A percentile compares a stretch with the other conserved stretches of the same genome.
phyloP scores from a whole-genome alignment of 495 filamentous ascomycete genomes.

The Recurvomyces mirabilis region DNA sequence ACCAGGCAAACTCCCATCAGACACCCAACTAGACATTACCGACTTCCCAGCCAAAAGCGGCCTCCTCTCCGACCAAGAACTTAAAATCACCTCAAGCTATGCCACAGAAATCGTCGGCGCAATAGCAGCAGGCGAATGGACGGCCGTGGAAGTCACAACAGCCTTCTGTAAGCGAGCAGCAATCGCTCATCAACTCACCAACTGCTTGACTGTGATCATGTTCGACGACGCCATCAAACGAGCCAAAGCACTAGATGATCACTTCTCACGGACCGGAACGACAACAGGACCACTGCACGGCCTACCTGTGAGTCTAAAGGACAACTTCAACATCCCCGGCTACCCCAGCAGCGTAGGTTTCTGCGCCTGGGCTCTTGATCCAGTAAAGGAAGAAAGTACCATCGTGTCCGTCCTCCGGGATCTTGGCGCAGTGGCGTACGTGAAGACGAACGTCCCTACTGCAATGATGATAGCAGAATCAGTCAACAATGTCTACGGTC shows the following conservation, averaged over 20 bases:
- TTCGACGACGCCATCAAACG: conserved; percentile 50
- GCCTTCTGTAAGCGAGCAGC: conserved; percentile 48
- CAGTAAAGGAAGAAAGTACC: conserved; percentile 18
- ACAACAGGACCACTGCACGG: conserved; percentile 37
- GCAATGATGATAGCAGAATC: conserved; percentile 24
- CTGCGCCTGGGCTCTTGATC: conserved; percentile 23
- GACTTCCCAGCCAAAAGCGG: conserved; percentile 15
- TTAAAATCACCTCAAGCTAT: conserved; percentile 21
- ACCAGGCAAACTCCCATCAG: conserved; percentile 14
- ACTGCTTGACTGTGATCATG: conserved; percentile 52
- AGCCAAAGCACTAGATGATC: conserved; percentile 46
- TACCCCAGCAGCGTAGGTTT: conserved; percentile 24
- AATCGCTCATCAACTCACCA: conserved; percentile 48
- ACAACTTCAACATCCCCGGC: conserved; percentile 29
- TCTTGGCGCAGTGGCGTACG: conserved; percentile 32
- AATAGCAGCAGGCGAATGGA: conserved; percentile 18
- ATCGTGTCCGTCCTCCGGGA: conserved; percentile 28
- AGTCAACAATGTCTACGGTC: conserved; percentile 18
- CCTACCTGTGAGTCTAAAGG: conserved; percentile 28
- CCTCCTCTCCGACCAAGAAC: conserved; percentile 15
- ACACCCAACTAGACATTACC: conserved; percentile 13
- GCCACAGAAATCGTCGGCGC: conserved; percentile 19
- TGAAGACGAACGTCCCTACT: conserved; percentile 34
- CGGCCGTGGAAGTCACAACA: conserved; percentile 37
- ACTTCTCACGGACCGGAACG: conserved; percentile 24